phyloP scores from a whole-genome alignment of 1,284 basidiomycete genomes.

The Thelephora terrestris region DNA sequence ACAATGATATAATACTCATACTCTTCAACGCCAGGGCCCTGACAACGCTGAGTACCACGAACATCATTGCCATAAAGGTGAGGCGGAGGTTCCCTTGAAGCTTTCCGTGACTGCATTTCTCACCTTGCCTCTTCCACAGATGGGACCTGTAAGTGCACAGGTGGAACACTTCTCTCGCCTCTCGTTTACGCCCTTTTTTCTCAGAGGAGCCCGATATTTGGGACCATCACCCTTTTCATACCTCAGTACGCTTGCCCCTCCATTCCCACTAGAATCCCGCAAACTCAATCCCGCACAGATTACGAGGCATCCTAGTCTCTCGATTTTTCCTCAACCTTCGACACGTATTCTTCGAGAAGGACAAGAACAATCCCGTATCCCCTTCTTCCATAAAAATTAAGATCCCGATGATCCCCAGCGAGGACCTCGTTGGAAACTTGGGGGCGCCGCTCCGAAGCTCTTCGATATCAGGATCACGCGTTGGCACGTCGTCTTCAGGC shows the following conservation, averaged over 20 bases:
- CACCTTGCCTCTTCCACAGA: background rate
- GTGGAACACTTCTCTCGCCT: no score
- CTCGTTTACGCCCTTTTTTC: background rate
- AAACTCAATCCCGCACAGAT: background rate
- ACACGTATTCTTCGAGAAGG: background rate
- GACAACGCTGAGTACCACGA: background rate
- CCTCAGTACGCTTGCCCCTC: background rate
- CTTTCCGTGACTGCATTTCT: background rate
- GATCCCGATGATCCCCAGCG: background rate
- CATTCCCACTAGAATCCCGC: background rate
- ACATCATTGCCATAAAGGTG: background rate
- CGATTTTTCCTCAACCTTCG: conserved; percentile 1
- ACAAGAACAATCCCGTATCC: background rate
- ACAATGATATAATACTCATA: background rate
- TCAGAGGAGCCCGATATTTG: background rate
- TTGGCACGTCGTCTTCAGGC: no score
- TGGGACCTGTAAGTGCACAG: background rate
- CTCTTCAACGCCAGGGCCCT: background rate
- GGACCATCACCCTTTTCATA: background rate
- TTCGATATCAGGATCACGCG: no score
- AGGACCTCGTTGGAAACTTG: background rate
- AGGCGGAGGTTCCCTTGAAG: background rate
- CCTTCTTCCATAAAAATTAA: background rate
- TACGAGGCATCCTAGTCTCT: background rate
- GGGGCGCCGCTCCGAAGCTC: background rate